phyloP scores from a whole-genome alignment of 73 alveolate species.

The Diophrys appendiculata region DNA sequence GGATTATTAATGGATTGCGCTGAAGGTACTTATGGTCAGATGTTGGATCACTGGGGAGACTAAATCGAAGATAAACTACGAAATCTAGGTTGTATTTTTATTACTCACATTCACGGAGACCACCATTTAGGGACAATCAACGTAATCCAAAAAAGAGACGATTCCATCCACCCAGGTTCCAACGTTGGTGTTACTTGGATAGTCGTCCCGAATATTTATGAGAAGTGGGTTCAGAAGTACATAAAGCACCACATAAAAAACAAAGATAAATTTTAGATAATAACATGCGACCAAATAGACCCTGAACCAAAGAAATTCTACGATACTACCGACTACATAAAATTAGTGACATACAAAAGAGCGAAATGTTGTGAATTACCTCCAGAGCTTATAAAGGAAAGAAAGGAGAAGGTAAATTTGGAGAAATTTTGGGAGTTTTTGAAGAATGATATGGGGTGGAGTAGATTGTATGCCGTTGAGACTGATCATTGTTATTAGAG shows the following conservation, averaged over 20 bases:
- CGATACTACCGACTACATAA: conserved; percentile 8
- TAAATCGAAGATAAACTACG: conserved; percentile 62
- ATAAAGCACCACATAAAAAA: conserved; percentile 49
- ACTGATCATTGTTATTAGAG: conserved; percentile 93
- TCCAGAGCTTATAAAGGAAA: not conserved
- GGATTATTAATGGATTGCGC: conserved; percentile 62
- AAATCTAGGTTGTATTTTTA: conserved; percentile 75
- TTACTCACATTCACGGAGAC: conserved; percentile 98
- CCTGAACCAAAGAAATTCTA: conserved; percentile 69
- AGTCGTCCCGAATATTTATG: conserved; percentile 85
- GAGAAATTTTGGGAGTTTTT: conserved; percentile 27
- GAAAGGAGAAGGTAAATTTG: not conserved
- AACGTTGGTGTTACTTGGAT: conserved; percentile 47
- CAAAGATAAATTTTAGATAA: conserved; percentile 66
- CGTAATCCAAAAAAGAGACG: conserved; percentile 79
- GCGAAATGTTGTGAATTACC: not conserved
- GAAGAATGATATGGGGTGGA: conserved; percentile 20
- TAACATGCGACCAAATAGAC: conserved; percentile 56
- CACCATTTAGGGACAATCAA: conserved; percentile 94
- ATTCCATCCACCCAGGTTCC: conserved; percentile 23
- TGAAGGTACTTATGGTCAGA: conserved; percentile 66
- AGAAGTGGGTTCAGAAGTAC: conserved; percentile 72
- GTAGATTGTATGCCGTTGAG: conserved; percentile 70
- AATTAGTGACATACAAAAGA: not conserved
- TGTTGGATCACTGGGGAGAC: conserved; percentile 55